Evolutionary conservation across 2,329 filamentous ascomycete genomes (phyloP).

Genomic region (Westerdykella aurantiaca): DNA sequence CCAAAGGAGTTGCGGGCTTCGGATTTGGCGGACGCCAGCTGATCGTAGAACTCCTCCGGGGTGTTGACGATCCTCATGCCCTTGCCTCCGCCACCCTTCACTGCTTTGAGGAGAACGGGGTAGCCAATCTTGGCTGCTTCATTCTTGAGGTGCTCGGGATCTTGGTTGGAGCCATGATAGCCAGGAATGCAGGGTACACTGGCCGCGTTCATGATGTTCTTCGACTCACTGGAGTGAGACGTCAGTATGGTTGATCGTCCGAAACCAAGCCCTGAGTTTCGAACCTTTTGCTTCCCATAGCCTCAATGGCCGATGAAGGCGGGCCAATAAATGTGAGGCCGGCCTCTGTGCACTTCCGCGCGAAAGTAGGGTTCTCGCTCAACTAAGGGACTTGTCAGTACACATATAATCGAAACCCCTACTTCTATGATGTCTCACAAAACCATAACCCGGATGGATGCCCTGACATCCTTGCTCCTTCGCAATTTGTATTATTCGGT

Average conservation of each 20-base stretch:
- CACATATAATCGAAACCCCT: background rate
- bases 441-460: conserved; percentile 94
- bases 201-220: conserved; percentile 95
- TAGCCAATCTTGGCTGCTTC: conserved; percentile 69
- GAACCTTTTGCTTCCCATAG: conserved; percentile 88
- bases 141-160: conserved; percentile 53
- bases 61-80: conserved; percentile 60
- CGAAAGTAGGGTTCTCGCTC: conserved; percentile 89
- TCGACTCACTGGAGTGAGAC: conserved; percentile 57
- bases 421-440: conserved; percentile 40
- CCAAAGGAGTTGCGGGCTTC: conserved; percentile 61
- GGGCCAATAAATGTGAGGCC: conserved; percentile 94
- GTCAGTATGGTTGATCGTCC: conserved; percentile 7
- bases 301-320: conserved; percentile 66
- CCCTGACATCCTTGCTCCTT: conserved; percentile 82
- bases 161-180: conserved; percentile 85
- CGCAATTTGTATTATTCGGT: conserved; percentile 83
- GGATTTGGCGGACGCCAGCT: conserved; percentile 58
- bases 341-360: conserved; percentile 78
- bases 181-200: conserved; percentile 94
- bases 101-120: conserved; percentile 60
- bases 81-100: conserved; percentile 63
- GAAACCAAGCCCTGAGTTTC: background rate
- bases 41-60: conserved; percentile 54
- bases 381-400: conserved; percentile 40